These are phyloP conservation scores for Pestalotiopsis sp. DNA, from an alignment of 2,329 filamentous ascomycete species.

Conservation along the genomic window DNA sequence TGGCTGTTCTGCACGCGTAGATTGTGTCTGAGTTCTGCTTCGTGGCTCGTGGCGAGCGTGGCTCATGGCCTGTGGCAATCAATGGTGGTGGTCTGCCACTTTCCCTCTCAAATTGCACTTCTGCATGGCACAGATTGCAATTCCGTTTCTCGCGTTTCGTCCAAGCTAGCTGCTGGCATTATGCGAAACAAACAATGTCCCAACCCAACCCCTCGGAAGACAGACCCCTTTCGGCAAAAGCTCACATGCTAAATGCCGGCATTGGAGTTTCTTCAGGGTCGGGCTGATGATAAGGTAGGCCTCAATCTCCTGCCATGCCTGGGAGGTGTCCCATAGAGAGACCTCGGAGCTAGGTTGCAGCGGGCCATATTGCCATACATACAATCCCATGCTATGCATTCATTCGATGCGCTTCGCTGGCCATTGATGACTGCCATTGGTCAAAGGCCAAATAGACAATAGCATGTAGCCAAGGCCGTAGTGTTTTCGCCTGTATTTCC, in stretches of 20 bases:
- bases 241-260: neutral
- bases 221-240: neutral
- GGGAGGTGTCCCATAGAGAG: neutral
- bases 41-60: neutral
- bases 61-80: neutral
- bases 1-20: neutral
- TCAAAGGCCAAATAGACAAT: neutral
- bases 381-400: neutral
- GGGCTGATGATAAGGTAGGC: neutral
- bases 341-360: neutral
- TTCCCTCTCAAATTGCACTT: conserved; percentile 1
- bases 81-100: neutral
- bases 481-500: neutral
- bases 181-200: conserved; percentile 10
- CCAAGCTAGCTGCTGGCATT: neutral
- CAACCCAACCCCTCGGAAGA: conserved; percentile 2
- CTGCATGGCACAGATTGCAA: neutral
- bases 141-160: neutral
- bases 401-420: neutral
- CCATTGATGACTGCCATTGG: neutral
- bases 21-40: neutral
- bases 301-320: neutral
- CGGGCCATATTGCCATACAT: neutral
- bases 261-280: neutral
- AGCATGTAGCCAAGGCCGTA: neutral